Base-by-base conservation (phyloP, 352 stramenopile genomes). In the Globisporangium emineosum region DNA sequence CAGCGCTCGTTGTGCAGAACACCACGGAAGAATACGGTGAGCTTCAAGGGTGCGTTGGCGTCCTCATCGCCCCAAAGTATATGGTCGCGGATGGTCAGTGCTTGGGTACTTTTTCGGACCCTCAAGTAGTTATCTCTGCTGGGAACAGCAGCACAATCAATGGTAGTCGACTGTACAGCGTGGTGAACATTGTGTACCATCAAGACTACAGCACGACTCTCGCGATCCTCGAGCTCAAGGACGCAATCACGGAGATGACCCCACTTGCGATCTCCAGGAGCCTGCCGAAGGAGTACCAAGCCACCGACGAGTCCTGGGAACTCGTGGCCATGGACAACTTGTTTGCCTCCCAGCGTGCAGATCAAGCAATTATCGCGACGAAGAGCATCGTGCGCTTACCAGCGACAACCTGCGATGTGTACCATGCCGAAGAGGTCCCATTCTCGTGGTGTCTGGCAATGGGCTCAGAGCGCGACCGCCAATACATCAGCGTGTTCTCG, bases 311-410 rank as follows among this genome's bases (percentile, higher is more conserved):
- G 6, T 35, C 47, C 3, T 64, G 58, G 58, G 45, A 57, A n/a
- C 19, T 64, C 21, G 58, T 64, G 45, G 33, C 58, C 12, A 57
- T 64, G 58, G 58, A 64, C 45, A 64, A 64, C 30, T 21, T 64
- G 10, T 64, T 64, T 12, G 32, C 58, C 6, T 57, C 58, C 1
- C 25, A 56, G 23, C 45, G 58, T 37, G 49, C 30, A n/a, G 33
- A 57, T 13, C 58, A 55, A 6, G 33, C 3, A 13, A 45, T 64
- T 19, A 25, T 56, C 9, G 25, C 17, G 10, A 64, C 32, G 5
- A 45, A 45, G 27, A 50, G 58, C 32, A 32, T 64, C 45, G 58
- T 64, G 32, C 58, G 58, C 3, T 3, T 64, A 5, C 58, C 58
- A 32, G 2, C 45, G 58, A 49, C 58, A 35, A 57, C n/a, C 3